Evolutionary conservation across 305 asterid genomes (phyloP).

Genomic region (Fraxinus velutina): DNA sequence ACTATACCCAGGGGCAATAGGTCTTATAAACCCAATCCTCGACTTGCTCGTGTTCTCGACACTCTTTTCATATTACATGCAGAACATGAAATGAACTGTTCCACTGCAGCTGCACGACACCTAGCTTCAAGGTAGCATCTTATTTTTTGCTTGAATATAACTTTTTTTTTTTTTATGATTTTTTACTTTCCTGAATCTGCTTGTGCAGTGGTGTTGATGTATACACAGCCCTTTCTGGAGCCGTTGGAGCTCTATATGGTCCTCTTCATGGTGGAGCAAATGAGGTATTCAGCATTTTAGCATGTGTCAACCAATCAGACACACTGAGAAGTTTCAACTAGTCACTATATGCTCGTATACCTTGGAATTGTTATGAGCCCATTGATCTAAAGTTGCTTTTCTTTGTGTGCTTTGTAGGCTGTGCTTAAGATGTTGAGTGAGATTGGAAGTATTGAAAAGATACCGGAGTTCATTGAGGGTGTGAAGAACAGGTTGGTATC

Average conservation of each 20-base stretch:
- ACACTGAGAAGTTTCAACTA: neutral
- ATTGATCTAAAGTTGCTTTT: constrained; percentile 8
- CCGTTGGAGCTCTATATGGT: constrained; percentile 99
- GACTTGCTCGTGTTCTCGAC: constrained; percentile 95
- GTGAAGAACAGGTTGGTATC: constrained; percentile 76
- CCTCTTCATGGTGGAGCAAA: constrained; percentile 99
- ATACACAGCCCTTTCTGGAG: constrained; percentile 96
- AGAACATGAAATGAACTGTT: constrained; percentile 99
- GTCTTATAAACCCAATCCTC: constrained; percentile 84
- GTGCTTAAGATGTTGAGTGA: constrained; percentile 98
- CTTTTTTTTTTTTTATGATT: neutral
- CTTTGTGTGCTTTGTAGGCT: constrained; percentile 49
- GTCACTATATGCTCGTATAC: neutral
- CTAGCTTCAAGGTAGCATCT: constrained; percentile 84
- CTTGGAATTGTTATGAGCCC: constrained; percentile 4
- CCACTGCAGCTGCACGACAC: constrained; percentile 98
- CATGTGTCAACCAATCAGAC: neutral
- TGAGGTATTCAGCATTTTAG: constrained; percentile 53
- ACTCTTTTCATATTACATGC: constrained; percentile 94
- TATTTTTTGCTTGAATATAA: constrained; percentile 19
- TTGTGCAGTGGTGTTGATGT: constrained; percentile 94
- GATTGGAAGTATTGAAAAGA: constrained; percentile 84
- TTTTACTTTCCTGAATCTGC: constrained; percentile 22
- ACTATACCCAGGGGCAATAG: constrained; percentile 77
- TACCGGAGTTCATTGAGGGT: constrained; percentile 93